These are phyloP conservation scores for Arthrobotrys sinensis DNA, from an alignment of 2,329 filamentous ascomycete genomes.

Conservation along the genomic window DNA sequence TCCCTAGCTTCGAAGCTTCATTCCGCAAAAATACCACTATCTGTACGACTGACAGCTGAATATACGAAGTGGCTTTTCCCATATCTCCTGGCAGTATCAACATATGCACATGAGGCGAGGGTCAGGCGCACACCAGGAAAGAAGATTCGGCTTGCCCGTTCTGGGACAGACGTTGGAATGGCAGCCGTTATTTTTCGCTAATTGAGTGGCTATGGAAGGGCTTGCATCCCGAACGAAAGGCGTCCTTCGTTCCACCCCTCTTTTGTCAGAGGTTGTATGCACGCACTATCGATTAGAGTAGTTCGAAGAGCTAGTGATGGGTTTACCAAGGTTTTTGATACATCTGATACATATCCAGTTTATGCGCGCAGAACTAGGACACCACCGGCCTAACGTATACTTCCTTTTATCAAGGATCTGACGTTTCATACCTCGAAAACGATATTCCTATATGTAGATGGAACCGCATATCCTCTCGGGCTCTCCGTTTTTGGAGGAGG, in stretches of 20 bases:
- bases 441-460: not conserved
- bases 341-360: conserved; percentile 4
- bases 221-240: conserved; percentile 15
- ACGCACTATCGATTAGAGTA: conserved; percentile 16
- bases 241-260: not conserved
- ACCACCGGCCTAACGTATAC: not conserved
- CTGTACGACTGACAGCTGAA: conserved; percentile 26
- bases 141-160: conserved; percentile 40
- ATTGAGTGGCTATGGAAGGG: conserved; percentile 4
- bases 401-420: conserved; percentile 8
- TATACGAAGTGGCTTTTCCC: conserved; percentile 16
- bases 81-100: not conserved
- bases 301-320: conserved; percentile 11
- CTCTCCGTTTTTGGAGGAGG: conserved; percentile 12
- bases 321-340: conserved; percentile 6
- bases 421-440: conserved; percentile 13
- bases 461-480: conserved; percentile 3
- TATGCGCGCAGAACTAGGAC: not conserved
- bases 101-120: not conserved
- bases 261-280: not conserved
- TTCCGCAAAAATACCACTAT: conserved; percentile 9
- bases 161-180: conserved; percentile 4
- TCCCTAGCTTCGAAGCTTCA: conserved; percentile 12
- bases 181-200: conserved; percentile 24
- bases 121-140: conserved; percentile 11